A percentile compares a stretch with the other conserved stretches of the same genome.
Conservation (phyloP, 2,329 filamentous ascomycete genomes). For the Phialophora verrucosa region DNA sequence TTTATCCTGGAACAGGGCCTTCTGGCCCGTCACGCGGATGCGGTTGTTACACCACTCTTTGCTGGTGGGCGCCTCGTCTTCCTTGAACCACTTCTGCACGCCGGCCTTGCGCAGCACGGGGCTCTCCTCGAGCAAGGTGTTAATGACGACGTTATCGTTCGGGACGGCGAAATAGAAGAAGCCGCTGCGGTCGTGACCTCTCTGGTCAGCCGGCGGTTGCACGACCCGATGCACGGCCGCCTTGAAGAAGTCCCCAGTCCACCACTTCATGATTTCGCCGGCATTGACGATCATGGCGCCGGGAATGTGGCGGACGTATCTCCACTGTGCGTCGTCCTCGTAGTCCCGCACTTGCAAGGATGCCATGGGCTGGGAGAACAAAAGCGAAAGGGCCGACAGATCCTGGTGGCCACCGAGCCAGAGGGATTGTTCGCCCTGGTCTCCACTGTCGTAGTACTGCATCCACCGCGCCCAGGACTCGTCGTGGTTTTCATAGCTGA, state of each 20-base stretch:
- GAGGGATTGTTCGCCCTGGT: slow-evolving; percentile 55
- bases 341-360: slow-evolving; percentile 63
- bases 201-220: slow-evolving; percentile 15
- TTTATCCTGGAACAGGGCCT: slow-evolving; percentile 8
- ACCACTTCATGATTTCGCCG: slow-evolving; percentile 56
- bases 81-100: slow-evolving; percentile 18
- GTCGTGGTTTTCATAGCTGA: slow-evolving; percentile 63
- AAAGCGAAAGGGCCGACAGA: slow-evolving; percentile 60
- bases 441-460: slow-evolving; percentile 57
- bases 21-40: slow-evolving; percentile 5
- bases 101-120: slow-evolving; percentile 9
- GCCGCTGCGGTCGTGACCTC: slow-evolving; percentile 18
- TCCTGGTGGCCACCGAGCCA: slow-evolving; percentile 62
- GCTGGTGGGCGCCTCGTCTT: slow-evolving; percentile 7
- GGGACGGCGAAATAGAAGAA: slow-evolving; percentile 39
- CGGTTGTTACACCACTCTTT: slow-evolving; percentile 8
- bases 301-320: slow-evolving; percentile 57
- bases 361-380: slow-evolving; percentile 65
- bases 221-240: slow-evolving; percentile 19
- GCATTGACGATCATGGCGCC: slow-evolving; percentile 54
- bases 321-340: slow-evolving; percentile 55
- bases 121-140: slow-evolving; percentile 15
- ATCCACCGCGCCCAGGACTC: slow-evolving; percentile 69
- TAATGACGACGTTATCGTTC: slow-evolving; percentile 50
- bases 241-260: slow-evolving; percentile 54